Conservation (phyloP, 306 rosid genomes). For the Castanea sativa region DNA sequence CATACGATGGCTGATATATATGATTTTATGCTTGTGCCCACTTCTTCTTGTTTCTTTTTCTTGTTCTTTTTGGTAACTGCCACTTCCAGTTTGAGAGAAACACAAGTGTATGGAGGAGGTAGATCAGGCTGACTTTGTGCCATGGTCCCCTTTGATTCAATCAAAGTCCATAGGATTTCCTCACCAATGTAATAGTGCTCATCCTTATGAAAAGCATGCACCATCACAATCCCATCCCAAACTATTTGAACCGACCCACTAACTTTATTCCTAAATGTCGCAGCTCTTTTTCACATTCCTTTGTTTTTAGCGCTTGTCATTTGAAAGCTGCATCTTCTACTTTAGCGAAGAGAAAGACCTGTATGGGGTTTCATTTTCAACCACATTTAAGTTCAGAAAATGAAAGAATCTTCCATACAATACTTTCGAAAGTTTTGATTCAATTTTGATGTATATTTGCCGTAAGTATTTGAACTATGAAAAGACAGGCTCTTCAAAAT, state of each 20-base stretch:
- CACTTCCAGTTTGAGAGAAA: conserved; percentile 3
- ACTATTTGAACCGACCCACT: conserved; percentile 29
- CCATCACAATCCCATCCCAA: conserved; percentile 1
- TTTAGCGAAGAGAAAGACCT: not conserved
- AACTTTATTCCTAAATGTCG: not conserved
- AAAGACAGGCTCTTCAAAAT: not conserved
- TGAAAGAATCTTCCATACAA: not conserved
- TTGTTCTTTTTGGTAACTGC: not conserved
- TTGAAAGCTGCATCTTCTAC: conserved; percentile 2
- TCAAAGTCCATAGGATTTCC: conserved; percentile 3
- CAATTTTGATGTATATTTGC: not conserved
- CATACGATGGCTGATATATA: too few species aligned
- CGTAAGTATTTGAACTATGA: not conserved
- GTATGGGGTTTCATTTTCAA: not conserved
- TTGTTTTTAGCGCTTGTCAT: not conserved
- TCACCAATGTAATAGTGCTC: not conserved
- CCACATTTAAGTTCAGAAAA: not conserved
- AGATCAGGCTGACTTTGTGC: conserved; percentile 12
- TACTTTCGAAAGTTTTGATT: not conserved
- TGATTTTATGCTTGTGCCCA: too few species aligned
- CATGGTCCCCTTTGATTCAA: conserved; percentile 26
- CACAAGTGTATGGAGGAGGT: conserved; percentile 19
- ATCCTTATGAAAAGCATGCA: not conserved
- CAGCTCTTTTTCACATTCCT: not conserved
- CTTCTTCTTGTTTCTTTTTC: too few species aligned